phyloP scores from a whole-genome alignment of 306 rosid genomes.

The Corylus americana region DNA sequence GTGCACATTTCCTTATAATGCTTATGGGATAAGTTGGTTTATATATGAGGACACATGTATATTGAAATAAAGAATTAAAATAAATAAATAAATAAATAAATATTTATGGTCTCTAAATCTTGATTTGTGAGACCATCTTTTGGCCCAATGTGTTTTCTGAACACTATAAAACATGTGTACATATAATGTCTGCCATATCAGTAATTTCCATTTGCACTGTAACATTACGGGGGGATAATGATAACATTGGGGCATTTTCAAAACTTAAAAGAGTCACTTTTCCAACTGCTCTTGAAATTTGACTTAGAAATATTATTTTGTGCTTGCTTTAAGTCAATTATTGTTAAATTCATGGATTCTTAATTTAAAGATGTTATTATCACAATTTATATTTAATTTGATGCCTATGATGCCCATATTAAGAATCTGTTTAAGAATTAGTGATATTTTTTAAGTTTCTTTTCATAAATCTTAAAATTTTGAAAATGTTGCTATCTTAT shows the following conservation, averaged over 20 bases:
- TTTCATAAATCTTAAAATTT: not conserved
- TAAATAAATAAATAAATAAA: too few relatives aligned
- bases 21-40: not conserved
- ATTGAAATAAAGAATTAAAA: not conserved
- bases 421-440: not conserved
- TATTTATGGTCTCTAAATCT: not conserved
- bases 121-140: not conserved
- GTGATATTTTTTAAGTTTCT: not conserved
- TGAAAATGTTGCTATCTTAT: not conserved
- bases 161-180: too few relatives aligned
- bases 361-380: not conserved
- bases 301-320: not conserved
- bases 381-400: not conserved
- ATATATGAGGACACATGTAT: not conserved
- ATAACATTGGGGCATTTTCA: too few relatives aligned
- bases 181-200: too few relatives aligned
- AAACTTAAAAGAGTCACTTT: not conserved
- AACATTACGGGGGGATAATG: too few relatives aligned
- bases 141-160: not conserved
- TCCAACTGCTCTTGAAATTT: not conserved
- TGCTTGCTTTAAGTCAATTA: not conserved
- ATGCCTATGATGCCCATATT: conserved; percentile 5
- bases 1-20: not conserved
- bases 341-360: not conserved
- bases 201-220: too few relatives aligned